Evolutionary conservation across 2,329 filamentous ascomycete species (phyloP), one percentile per base, ranked within the genome.

Genomic region (Venturia carpophila): DNA sequence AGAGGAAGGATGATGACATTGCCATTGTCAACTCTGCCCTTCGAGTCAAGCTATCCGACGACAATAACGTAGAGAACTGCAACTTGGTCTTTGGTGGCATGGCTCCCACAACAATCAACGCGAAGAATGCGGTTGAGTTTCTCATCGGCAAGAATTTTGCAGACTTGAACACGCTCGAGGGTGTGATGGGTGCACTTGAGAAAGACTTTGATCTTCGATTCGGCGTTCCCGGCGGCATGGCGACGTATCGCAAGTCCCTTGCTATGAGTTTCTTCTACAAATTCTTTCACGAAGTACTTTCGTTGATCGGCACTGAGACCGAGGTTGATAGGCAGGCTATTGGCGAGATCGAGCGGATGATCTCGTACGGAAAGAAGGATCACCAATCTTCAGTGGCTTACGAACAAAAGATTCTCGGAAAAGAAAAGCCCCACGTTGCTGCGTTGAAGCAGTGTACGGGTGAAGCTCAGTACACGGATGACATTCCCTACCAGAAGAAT

Each of bases 1-100:
- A 99, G 80, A 82, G 94, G 69, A 97, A 97, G 73, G 94, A 99
- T 71, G 94, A 99, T 71, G 94, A 99, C 73, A 97, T 99, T 73
- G 94, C 94, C 1, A 97, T 99, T 70, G 94, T 97, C 30, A 97
- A 95, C 61, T 87, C 89, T 37, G 92, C 93, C 1, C 76, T 97
- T 66, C 85, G 91, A 43, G 82, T 97, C 5, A 84, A 83, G 5
- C 77, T 97, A 2, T 83, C 87, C 47, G 83, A 89, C 2, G 80
- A 82, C 1, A 84, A 93, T 52, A 74, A 85, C 1, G 90, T 97
- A 6, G 82, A 87, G 67, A 87, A 87, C 68, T 87, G 85, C 67
- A 91, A 89, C 70, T 80, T 99, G 27, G 90, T 96, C 3, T 97
- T 96, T 70, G 94, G 94, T 64, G 94, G 94, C 56, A 94, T 99